These are phyloP conservation scores for Bacidia gigantensis DNA, from an alignment of 495 filamentous ascomycete species.

Conservation along the genomic window DNA sequence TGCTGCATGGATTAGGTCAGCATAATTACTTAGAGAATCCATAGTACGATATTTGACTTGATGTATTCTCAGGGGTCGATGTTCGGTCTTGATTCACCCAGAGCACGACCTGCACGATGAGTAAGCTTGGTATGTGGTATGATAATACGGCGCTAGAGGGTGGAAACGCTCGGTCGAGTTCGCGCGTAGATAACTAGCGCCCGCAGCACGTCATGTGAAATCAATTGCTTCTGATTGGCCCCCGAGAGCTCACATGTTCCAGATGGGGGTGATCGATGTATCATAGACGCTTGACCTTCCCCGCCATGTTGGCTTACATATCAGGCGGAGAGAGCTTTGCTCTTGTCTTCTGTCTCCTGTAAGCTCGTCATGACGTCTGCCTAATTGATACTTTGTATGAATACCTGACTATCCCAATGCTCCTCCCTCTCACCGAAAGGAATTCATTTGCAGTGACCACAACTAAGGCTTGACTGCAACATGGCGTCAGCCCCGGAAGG, in stretches of 20 bases:
- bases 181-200: too few species aligned
- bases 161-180: too few species aligned
- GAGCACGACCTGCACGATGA: too few species aligned
- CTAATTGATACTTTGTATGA: neutral
- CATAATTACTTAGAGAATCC: too few species aligned
- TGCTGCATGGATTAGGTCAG: too few species aligned
- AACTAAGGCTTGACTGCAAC: conserved; percentile 4
- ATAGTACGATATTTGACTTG: too few species aligned
- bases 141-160: too few species aligned
- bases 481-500: conserved; percentile 41
- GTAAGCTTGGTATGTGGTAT: too few species aligned
- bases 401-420: neutral
- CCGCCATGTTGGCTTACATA: neutral
- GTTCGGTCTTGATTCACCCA: too few species aligned
- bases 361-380: neutral
- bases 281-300: conserved; percentile 2
- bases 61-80: too few species aligned
- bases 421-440: neutral
- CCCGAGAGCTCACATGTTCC: neutral
- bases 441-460: neutral
- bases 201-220: neutral
- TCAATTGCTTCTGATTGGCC: neutral
- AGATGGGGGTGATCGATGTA: neutral
- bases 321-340: neutral
- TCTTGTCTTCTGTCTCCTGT: neutral